Percentiles rank a stretch among this genome's conserved stretches.
phyloP scores from a whole-genome alignment of 2,329 filamentous ascomycete species.

The Diaporthe sp. region DNA sequence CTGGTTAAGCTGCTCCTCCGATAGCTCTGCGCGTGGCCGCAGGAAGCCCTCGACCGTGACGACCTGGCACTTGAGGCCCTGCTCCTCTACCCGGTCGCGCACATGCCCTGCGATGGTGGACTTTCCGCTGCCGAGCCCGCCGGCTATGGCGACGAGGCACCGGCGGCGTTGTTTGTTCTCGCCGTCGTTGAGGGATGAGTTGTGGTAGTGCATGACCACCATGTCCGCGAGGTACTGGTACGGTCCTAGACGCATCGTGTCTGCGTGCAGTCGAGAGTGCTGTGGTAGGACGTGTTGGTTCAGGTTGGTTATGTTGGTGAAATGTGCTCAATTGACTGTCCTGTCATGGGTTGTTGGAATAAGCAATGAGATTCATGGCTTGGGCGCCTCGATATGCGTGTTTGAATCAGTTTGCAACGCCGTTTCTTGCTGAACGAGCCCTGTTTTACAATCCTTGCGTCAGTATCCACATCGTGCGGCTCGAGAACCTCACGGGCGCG shows the following conservation, averaged over 20 bases:
- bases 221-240: slow-evolving; percentile 21
- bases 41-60: slow-evolving; percentile 22
- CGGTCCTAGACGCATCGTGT: not conserved
- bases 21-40: not conserved
- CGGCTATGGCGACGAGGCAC: slow-evolving; percentile 17
- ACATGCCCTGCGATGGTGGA: slow-evolving; percentile 17
- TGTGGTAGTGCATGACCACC: slow-evolving; percentile 26
- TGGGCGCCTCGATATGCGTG: not conserved
- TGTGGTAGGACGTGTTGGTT: not conserved
- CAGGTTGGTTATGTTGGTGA: not conserved
- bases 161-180: not conserved
- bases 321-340: not conserved
- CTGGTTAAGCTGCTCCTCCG: slow-evolving; percentile 9
- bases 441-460: slow-evolving; percentile 34
- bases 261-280: not conserved
- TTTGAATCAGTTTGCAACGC: not conserved
- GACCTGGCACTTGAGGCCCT: slow-evolving; percentile 8
- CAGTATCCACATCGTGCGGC: slow-evolving; percentile 28
- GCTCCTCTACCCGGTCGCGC: slow-evolving; percentile 21
- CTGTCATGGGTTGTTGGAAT: not conserved
- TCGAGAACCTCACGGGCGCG: slow-evolving; percentile 7
- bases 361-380: not conserved
- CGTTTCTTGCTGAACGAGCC: slow-evolving; percentile 2
- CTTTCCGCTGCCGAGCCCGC: slow-evolving; percentile 25
- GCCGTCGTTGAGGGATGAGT: slow-evolving; percentile 7